A percentile compares a stretch with the other conserved stretches of the same genome.
phyloP scores from a whole-genome alignment of 257 asterid species.

The Nicotiana sylvestris region DNA sequence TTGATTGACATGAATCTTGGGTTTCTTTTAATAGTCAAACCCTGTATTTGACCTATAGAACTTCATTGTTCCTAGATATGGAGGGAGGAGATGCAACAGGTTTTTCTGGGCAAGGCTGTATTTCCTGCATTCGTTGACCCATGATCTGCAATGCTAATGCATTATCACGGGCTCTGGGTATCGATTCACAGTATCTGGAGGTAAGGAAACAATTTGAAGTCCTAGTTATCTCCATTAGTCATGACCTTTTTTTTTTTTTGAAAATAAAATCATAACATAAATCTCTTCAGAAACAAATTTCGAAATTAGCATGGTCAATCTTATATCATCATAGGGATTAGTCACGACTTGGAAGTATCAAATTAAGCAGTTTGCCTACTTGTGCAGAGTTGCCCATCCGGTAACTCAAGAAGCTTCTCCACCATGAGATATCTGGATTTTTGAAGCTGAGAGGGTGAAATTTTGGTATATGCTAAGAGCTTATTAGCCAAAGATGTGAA shows the following conservation, averaged over 20 bases:
- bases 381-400: constrained; percentile 2
- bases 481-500: neutral
- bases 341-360: neutral
- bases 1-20: neutral
- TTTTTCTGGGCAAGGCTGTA: constrained; percentile 65
- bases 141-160: constrained; percentile 32
- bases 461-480: neutral
- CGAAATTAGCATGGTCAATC: too few species aligned
- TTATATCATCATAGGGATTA: too few species aligned
- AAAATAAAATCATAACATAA: too few species aligned
- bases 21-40: neutral
- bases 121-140: constrained; percentile 56
- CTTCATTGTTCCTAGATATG: constrained; percentile 54
- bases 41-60: neutral
- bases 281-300: too few species aligned
- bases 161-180: neutral
- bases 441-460: neutral
- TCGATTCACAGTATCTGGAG: neutral
- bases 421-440: neutral
- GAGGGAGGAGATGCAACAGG: constrained; percentile 92
- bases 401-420: neutral
- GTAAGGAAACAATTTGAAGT: neutral
- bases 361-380: neutral
- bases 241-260: too few species aligned
- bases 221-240: neutral